Base-by-base conservation (phyloP, 2,329 filamentous ascomycete genomes). In the Sporothrix pseudoabietina region DNA sequence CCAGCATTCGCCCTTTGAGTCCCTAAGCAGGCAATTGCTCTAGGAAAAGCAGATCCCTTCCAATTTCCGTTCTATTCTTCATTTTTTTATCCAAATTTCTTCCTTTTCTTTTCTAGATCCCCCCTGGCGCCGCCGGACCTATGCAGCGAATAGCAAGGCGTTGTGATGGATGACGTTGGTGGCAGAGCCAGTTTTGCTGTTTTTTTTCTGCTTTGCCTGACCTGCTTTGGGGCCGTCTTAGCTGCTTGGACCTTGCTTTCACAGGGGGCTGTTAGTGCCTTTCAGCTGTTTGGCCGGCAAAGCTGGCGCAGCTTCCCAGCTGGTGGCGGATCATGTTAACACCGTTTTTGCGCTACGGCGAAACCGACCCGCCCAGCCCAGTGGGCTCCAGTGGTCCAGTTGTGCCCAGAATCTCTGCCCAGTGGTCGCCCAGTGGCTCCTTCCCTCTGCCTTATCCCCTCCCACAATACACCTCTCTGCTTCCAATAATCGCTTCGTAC, bases 311-410 rank as follows among this genome's bases (percentile, higher is more conserved):
- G 26, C 47, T 35, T 54, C 44, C 66, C n/a, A 41, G 4, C 66
- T 54, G 44, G 44, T 55, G 47, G 66, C 49, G 47, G 59, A 65
- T 32, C 63, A 4, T 66, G 47, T 66, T 66, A 30, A 32, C 22
- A 41, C 63, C 44, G 26, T 35, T 30, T 41, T 35, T 69, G 19
- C 47, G 66, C 66, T 55, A 55, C 49, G 66, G 66, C 66, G 66
- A 69, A 69, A 41, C 49, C 66, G 49, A 41, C 66, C 66, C 47
- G 66, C 44, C 66, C 65, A 32, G 30, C 41, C 65, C 65, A 54
- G 65, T 69, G 39, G 35, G 52, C n/a, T 26, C 8, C 52, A 55
- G 26, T 55, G 22, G 52, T 55, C 52, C 52, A 55, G 22, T 55
- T 22, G 52, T 10, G 19, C 22, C 52, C 52, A 49, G 44, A 49